Evolutionary conservation across 2,329 filamentous ascomycete species (phyloP).

Genomic region (Metarhizium anisopliae): DNA sequence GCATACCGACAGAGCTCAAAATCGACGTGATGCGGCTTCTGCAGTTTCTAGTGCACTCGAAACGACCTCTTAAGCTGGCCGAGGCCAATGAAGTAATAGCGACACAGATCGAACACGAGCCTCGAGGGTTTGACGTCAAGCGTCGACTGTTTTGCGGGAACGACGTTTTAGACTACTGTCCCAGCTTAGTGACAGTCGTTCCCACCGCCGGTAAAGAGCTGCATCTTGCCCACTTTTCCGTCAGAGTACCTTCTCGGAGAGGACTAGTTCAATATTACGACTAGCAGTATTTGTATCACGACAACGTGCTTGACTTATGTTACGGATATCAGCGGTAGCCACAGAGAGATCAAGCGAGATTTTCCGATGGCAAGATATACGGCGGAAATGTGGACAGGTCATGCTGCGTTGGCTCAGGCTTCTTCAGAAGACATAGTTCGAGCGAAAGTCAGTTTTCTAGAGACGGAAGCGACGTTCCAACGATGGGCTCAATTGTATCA

Average conservation of each 20-base stretch:
- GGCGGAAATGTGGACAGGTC: conserved; percentile 10
- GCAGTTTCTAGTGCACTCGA: conserved; percentile 13
- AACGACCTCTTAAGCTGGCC: conserved; percentile 8
- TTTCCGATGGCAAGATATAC: conserved; percentile 14
- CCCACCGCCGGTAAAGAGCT: conserved; percentile 7
- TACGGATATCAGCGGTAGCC: conserved; percentile 5
- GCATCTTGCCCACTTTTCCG: conserved; percentile 16
- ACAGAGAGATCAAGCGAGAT: background rate
- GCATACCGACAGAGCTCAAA: conserved; percentile 7
- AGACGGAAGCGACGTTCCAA: conserved; percentile 6
- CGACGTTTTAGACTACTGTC: conserved; percentile 10
- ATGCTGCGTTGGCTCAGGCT: conserved; percentile 5
- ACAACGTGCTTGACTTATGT: conserved; percentile 15
- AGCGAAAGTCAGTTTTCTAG: conserved; percentile 7
- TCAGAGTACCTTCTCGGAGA: conserved; percentile 14
- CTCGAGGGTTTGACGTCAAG: conserved; percentile 6
- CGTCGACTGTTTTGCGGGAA: background rate
- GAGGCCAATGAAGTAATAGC: conserved; percentile 17
- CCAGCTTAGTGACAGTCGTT: conserved; percentile 8
- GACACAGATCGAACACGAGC: conserved; percentile 8
- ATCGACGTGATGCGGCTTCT: conserved; percentile 11
- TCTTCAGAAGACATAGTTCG: conserved; percentile 3
- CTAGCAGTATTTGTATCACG: conserved; percentile 10
- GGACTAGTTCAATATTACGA: conserved; percentile 1
- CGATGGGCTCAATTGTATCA: conserved; percentile 9